Evolutionary conservation across 805 yeast species (phyloP), one percentile per base, ranked within the genome.

Genomic region (Metschnikowia cubensis): DNA sequence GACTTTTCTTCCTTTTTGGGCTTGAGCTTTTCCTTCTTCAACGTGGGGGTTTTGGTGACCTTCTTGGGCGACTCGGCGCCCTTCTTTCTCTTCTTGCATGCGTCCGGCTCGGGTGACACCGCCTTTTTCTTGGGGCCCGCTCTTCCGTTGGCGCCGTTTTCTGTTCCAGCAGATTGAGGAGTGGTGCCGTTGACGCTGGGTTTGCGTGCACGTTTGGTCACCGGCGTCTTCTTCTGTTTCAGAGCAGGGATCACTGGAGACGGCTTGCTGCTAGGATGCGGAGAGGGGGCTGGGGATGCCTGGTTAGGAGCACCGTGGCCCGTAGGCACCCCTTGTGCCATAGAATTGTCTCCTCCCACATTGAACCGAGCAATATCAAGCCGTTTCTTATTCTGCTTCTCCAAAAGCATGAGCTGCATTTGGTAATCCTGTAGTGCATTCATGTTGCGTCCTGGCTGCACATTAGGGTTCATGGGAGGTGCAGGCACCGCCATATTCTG

Each of bases 341-440:
- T 46, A 15, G 41, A 29, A 42, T 49, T 48, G 10, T 53, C 56
- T 37, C 36, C 46, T 15, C 31, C 47, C 5, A 58, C 59, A 53
- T 57, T 71, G 53, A 66, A 70, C 35, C 82, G 65, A 4, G 78
- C 81, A 47, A 74, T 77, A 57, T 79, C 83, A 45, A 86, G 69
- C 48, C 87, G 75, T 63, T 81, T 82, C 62, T 85, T 84, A 65
- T 86, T 88, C 63, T 87, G 91, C 55, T 80, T 80, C 59, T 88
- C 96, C 61, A 89, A 69, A 48, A 85, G 63, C 78, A 86, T 79
- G 56, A 87, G 70, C 65, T 87, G 92, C 74, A 81, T 83, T 64
- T 88, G 95, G 65, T 89, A 88, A 62, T 88, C 95, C 59, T 85
- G 88, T 36, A 88, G 69, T 1, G 92, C 91, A 59, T 76, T 77